Evolutionary conservation across 1,284 basidiomycete genomes (phyloP), one percentile per base, ranked within the genome.

Genomic region (Bjerkandera adusta): DNA sequence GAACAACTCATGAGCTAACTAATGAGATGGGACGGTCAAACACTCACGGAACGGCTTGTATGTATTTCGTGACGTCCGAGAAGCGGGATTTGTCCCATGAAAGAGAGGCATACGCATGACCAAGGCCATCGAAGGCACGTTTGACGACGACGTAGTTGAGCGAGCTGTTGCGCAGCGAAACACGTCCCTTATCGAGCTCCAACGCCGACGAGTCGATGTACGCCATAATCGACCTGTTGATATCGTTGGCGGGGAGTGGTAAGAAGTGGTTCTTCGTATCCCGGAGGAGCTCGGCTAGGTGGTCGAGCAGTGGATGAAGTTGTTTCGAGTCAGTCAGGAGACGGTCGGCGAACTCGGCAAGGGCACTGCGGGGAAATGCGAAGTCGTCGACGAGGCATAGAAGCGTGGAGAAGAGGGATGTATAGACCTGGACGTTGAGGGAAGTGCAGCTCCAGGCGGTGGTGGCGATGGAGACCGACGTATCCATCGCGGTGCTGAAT

Each of bases 1-100:
- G 11, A 16, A 27, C 6, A 16, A 16, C 16, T 15, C 3, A 16
- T 2, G 15, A 29, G 2, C 11, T 10, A 1, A 25, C 3, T 2
- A 13, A 27, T 18, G n/a, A 18, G 33, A 8, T 15, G 13, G 15
- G 10, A 15, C 11, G 20, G 36, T n/a, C 13, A 13, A 26, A 11
- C 11, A 48, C 52, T 47, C 29, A 56, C 54, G 54, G 49, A 15
- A 53, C 39, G 11, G 48, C 38, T 27, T 53, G 49, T 7, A 53
- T 27, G 29, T 53, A 48, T 4, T 20, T 35, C 20, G 26, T 38
- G 27, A 49, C 37, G 35, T 53, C 49, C 2, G 54, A 52, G 24
- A 56, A 56, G 12, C 24, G 29, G 13, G 25, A 15, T 16, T 42
- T 44, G n/a, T 51, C 50, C 52, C 52, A 56, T 13, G 54, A 47